Percentiles rank a stretch among this genome's conserved stretches.
Conservation (phyloP, 140 eudicot genomes). For the Stevia rebaudiana region DNA sequence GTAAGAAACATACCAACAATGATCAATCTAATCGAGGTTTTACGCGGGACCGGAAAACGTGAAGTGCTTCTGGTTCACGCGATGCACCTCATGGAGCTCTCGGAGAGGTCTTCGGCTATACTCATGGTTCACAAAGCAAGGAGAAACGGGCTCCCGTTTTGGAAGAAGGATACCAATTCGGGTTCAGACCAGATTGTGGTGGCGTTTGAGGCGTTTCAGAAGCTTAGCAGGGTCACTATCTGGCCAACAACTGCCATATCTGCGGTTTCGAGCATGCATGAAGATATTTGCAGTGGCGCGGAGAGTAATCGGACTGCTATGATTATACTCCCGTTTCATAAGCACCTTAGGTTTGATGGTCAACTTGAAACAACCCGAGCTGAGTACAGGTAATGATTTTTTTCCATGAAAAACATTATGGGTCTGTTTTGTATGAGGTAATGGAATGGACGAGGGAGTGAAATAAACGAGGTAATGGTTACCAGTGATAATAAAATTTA, state of each 20-base stretch:
- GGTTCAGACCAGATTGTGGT: conserved; percentile 44
- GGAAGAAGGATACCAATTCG: conserved; percentile 43
- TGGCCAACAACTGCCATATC: conserved; percentile 65
- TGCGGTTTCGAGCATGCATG: conserved; percentile 48
- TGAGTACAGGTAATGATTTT: conserved; percentile 28
- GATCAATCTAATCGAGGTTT: conserved; percentile 57
- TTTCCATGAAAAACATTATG: too few relatives aligned
- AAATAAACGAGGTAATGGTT: too few relatives aligned
- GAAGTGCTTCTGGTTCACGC: conserved; percentile 51
- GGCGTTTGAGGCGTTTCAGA: conserved; percentile 68
- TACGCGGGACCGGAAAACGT: conserved; percentile 55
- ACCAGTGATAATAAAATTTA: too few relatives aligned
- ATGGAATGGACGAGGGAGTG: too few relatives aligned
- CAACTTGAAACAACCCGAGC: conserved; percentile 60
- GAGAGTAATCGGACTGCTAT: conserved; percentile 55
- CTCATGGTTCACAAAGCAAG: conserved; percentile 75
- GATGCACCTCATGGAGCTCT: conserved; percentile 70
- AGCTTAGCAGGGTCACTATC: conserved; percentile 44
- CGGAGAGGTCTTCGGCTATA: conserved; percentile 69
- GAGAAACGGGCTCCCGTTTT: conserved; percentile 51
- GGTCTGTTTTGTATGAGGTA: too few relatives aligned
- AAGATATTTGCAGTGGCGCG: conserved; percentile 53
- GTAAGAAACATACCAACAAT: conserved; percentile 44
- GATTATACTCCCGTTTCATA: conserved; percentile 65
- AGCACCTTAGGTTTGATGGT: conserved; percentile 65